phyloP scores from a whole-genome alignment of 257 asterid genomes.

The Capsicum chinense region DNA sequence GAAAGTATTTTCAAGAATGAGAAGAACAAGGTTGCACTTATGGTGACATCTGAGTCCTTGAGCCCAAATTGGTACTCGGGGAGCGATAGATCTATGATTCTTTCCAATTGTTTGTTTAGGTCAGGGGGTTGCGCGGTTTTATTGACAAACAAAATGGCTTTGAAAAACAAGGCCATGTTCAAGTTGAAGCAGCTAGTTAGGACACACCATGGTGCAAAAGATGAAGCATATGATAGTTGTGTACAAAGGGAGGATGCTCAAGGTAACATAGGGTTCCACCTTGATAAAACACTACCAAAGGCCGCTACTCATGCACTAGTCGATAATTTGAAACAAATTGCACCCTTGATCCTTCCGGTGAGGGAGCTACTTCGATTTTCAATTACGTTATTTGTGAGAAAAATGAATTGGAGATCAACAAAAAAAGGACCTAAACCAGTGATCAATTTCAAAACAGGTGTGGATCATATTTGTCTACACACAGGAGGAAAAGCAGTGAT shows the following conservation, averaged over 20 bases:
- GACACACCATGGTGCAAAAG: slow-evolving; percentile 73
- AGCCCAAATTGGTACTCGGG: slow-evolving; percentile 82
- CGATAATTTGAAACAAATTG: slow-evolving; percentile 68
- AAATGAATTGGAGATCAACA: slow-evolving; percentile 31
- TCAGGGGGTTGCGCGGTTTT: slow-evolving; percentile 76
- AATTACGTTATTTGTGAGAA: slow-evolving; percentile 28
- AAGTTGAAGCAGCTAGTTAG: slow-evolving; percentile 63
- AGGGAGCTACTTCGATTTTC: slow-evolving; percentile 64
- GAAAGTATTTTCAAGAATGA: slow-evolving; percentile 50
- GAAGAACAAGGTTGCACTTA: slow-evolving; percentile 52
- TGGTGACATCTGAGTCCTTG: slow-evolving; percentile 75
- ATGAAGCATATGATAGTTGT: slow-evolving; percentile 73
- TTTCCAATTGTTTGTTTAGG: slow-evolving; percentile 79
- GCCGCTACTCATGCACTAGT: slow-evolving; percentile 77
- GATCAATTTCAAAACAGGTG: slow-evolving; percentile 67
- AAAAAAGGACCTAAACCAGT: slow-evolving; percentile 46
- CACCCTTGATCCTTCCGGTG: slow-evolving; percentile 65
- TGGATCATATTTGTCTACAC: slow-evolving; percentile 87
- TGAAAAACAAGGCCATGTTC: slow-evolving; percentile 53
- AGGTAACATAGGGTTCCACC: slow-evolving; percentile 67
- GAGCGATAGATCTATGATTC: slow-evolving; percentile 82
- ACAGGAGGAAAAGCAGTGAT: slow-evolving; percentile 97
- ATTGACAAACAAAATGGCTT: slow-evolving; percentile 57
- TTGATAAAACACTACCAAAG: slow-evolving; percentile 71
- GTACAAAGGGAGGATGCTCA: slow-evolving; percentile 67